Percentiles rank a stretch among this genome's conserved stretches.
These are phyloP conservation scores for Perkinsus marinus DNA, from an alignment of 169 alveolate species.

Conservation along the genomic window DNA sequence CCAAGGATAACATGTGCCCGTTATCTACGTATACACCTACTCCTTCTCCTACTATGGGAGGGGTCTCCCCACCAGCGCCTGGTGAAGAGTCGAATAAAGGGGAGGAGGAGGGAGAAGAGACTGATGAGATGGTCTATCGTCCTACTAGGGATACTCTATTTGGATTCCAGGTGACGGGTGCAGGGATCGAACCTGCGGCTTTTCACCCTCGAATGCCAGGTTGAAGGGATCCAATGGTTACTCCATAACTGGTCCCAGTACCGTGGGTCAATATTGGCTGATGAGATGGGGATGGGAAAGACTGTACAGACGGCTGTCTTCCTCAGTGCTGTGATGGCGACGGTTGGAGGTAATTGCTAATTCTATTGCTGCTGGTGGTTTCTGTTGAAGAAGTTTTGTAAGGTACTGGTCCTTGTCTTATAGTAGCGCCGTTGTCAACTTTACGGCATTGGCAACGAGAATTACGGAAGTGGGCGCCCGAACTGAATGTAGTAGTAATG, in stretches of 20 bases:
- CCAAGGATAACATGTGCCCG: not conserved
- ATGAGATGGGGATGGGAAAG: slow-evolving; percentile 11
- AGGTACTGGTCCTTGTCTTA: not conserved
- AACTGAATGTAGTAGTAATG: not conserved
- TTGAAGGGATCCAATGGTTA: not conserved
- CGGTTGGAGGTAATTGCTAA: not conserved
- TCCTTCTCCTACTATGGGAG: too few species aligned
- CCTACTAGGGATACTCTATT: not conserved
- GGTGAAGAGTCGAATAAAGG: not conserved
- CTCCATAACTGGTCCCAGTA: not conserved
- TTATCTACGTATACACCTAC: not conserved
- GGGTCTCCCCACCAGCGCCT: not conserved
- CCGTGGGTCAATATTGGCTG: slow-evolving; percentile 1
- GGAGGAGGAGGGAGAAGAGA: not conserved
- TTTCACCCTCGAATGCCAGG: not conserved
- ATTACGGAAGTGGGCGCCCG: not conserved
- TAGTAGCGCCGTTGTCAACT: not conserved
- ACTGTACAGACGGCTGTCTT: not conserved
- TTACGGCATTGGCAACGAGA: slow-evolving; percentile 3
- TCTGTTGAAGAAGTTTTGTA: not conserved
- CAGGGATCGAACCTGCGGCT: not conserved
- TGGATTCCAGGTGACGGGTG: not conserved
- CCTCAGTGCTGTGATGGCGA: not conserved
- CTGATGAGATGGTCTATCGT: not conserved
- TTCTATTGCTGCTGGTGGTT: not conserved